Evolutionary conservation across 495 filamentous ascomycete species (phyloP), one percentile per base, ranked within the genome.

Genomic region (Penicillium canariense): DNA sequence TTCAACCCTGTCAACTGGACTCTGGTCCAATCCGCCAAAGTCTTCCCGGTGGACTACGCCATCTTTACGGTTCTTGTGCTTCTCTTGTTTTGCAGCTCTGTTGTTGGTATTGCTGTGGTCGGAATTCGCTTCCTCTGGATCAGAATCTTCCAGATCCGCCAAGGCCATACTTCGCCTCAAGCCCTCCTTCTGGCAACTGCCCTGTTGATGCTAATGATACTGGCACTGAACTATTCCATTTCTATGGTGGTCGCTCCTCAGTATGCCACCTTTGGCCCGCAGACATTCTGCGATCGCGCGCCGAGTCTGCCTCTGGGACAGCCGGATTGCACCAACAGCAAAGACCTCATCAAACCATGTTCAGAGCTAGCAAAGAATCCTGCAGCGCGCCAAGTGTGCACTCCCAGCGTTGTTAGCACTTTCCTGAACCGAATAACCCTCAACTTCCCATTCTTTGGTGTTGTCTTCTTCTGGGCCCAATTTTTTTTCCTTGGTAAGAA

Each of bases 111-210:
- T 35, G 86, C 90, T 26, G 80, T 81, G 22, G 80, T 97, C 47
- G 94, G 94, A 31, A 96, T 98, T 62, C 86, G 94, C 48, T 96
- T 98, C 78, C 79, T 98, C 42, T 98, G 95, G 95, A 72, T 97
- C 55, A 84, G 79, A 45, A 79, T 98, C 47, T 97, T 97, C 79
- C 85, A 87, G 65, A 89, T 98, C 63, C 83, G 91, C 51, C 88
- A 86, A 59, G 89, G 91, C 36, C 87, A 91, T 63, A 97, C 93
- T 0, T 84, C 89, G 3, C 94, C 94, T 4, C 93, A 97, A 65
- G 95, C 92, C 12, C 73, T 98, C n/a, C 81, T 98, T 32, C 79
- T 96, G 57, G 87, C 90, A 26, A 97, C 91, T 2, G 88, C 92
- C 31, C 86, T 98, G 81, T 75, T 97, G 38, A 90, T 90, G 22